Percentiles rank a stretch among this genome's conserved stretches.
phyloP scores from a whole-genome alignment of 441 rosid species.

The Brassica hybrid region DNA sequence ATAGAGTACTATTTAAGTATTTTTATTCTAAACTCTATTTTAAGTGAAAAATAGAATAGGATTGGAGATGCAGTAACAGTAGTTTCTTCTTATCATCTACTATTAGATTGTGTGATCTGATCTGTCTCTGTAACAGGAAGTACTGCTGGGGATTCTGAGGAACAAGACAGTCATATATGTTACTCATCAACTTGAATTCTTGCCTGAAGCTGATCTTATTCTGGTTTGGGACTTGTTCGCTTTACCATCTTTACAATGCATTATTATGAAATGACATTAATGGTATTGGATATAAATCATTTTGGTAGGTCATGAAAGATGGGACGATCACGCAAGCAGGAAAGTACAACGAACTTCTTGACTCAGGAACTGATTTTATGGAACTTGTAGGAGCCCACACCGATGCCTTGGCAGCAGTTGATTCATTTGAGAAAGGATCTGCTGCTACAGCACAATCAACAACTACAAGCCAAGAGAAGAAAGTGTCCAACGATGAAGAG shows the following conservation, averaged over 20 bases:
- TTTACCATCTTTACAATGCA: constrained; percentile 1
- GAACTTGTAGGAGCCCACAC: constrained; percentile 88
- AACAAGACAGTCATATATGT: constrained; percentile 52
- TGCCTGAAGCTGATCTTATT: constrained; percentile 53
- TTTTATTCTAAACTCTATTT: too few species aligned
- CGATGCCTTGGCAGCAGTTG: constrained; percentile 63
- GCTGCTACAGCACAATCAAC: constrained; percentile 36
- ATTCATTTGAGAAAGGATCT: constrained; percentile 45
- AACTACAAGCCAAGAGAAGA: constrained; percentile 40
- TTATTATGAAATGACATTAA: neutral
- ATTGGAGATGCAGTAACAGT: too few species aligned
- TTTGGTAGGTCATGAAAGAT: constrained; percentile 82
- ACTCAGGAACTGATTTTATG: constrained; percentile 73
- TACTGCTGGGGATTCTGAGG: constrained; percentile 44
- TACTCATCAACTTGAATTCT: constrained; percentile 58
- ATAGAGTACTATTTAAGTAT: too few species aligned
- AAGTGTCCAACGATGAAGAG: constrained; percentile 36
- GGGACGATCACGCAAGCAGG: constrained; percentile 87
- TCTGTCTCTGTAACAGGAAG: constrained; percentile 46
- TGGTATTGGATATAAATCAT: neutral
- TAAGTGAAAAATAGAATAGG: too few species aligned
- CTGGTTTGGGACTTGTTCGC: constrained; percentile 42
- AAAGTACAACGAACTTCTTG: constrained; percentile 72
- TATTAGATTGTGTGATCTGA: neutral
- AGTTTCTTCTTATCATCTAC: too few species aligned